A percentile compares a stretch with the other conserved stretches of the same genome.
Evolutionary conservation across 2,329 filamentous ascomycete species (phyloP).

Genomic region (Dothistroma septosporum): DNA sequence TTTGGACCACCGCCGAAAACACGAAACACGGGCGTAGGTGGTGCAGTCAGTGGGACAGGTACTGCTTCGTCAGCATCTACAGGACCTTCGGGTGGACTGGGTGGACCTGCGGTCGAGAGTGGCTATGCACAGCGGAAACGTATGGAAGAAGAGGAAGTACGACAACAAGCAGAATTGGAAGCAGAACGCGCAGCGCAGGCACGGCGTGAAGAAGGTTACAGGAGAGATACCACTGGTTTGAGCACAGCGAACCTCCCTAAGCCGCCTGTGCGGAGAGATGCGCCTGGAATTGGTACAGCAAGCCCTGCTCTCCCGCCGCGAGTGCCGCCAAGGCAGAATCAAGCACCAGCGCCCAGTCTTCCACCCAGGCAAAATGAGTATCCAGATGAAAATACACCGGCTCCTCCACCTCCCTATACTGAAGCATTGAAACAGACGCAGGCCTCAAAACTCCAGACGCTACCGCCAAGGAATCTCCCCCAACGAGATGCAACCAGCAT

Average conservation of each 20-base stretch:
- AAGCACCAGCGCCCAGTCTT: constrained; percentile 57
- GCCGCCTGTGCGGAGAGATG: constrained; percentile 57
- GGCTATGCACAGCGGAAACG: constrained; percentile 21
- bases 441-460: not conserved
- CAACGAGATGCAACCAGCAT: constrained; percentile 34
- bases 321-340: constrained; percentile 26
- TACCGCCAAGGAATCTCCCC: not conserved
- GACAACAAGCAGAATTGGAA: constrained; percentile 34
- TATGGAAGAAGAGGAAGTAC: constrained; percentile 26
- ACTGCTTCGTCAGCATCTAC: constrained; percentile 26
- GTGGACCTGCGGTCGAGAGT: constrained; percentile 40
- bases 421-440: constrained; percentile 31
- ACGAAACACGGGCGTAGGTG: constrained; percentile 25
- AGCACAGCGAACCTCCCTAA: constrained; percentile 65
- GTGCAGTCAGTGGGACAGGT: constrained; percentile 35
- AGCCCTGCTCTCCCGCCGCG: constrained; percentile 24
- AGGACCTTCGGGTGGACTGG: constrained; percentile 39
- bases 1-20: constrained; percentile 76
- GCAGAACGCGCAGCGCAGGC: constrained; percentile 34
- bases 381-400: constrained; percentile 42
- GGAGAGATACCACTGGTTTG: constrained; percentile 66
- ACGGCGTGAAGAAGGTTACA: constrained; percentile 60
- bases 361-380: constrained; percentile 63
- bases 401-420: constrained; percentile 49
- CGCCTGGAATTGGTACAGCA: constrained; percentile 22